These are phyloP conservation scores for Ogataea trehalophila DNA, from an alignment of 805 yeast genomes.

Conservation along the genomic window DNA sequence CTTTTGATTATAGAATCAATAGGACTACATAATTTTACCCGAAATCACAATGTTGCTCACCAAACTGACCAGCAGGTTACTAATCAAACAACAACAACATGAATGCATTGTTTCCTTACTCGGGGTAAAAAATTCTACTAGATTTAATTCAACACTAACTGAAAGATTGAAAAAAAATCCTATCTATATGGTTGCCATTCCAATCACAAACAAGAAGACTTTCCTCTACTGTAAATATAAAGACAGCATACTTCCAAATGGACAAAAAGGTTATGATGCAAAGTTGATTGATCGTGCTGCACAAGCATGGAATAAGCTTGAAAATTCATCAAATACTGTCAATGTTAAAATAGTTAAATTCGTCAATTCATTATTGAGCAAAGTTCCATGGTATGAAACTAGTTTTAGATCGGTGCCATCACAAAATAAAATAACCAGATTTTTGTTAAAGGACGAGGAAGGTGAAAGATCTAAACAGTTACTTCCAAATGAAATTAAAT, in stretches of 20 bases:
- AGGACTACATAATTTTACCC: too few species aligned
- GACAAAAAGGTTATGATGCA: conserved; percentile 32
- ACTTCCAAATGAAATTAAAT: conserved; percentile 4
- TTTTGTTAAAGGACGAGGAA: conserved; percentile 30
- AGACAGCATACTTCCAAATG: conserved; percentile 25
- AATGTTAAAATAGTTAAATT: conserved; percentile 55
- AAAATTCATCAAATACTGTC: conserved; percentile 46
- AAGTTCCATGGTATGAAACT: conserved; percentile 77
- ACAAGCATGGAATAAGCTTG: conserved; percentile 60
- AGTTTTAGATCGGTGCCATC: conserved; percentile 76
- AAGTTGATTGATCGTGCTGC: conserved; percentile 44
- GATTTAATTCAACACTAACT: too few species aligned
- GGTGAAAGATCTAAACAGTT: conserved; percentile 5
- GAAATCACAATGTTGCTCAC: too few species aligned
- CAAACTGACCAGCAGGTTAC: too few species aligned
- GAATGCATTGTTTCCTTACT: too few species aligned
- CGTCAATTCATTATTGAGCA: conserved; percentile 49
- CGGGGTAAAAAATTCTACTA: too few species aligned
- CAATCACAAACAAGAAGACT: conserved; percentile 58
- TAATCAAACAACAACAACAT: too few species aligned
- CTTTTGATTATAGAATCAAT: too few species aligned
- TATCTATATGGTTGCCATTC: conserved; percentile 64
- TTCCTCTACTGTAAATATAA: conserved; percentile 67
- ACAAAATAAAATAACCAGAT: conserved; percentile 50
- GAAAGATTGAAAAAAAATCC: conserved; percentile 7